Conservation (phyloP, 306 rosid genomes). For the Hippophae gyantsensis region DNA sequence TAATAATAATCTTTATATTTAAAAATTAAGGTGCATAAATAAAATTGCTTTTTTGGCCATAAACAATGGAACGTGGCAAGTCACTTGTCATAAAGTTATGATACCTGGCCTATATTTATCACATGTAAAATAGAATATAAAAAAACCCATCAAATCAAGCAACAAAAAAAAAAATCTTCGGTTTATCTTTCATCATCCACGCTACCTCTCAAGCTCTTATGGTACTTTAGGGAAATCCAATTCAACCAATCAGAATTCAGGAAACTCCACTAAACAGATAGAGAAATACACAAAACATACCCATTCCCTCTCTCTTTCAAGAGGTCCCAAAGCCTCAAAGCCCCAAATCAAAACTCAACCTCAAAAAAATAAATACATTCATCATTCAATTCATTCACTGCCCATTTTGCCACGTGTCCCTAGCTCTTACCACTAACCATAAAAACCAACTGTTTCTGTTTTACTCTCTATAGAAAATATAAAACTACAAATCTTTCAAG, state of each 20-base stretch:
- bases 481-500: constrained; percentile 7
- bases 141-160: neutral
- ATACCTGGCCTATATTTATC: too few relatives aligned
- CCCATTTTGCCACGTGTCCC: constrained; percentile 44
- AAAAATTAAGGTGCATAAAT: too few relatives aligned
- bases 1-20: too few relatives aligned
- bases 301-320: constrained; percentile 7
- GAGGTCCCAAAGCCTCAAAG: too few relatives aligned
- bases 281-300: neutral
- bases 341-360: constrained; percentile 26
- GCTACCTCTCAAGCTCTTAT: constrained; percentile 13
- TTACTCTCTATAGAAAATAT: constrained; percentile 6
- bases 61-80: too few relatives aligned
- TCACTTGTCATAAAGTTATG: too few relatives aligned
- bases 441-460: constrained; percentile 17
- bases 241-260: constrained; percentile 55
- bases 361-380: constrained; percentile 14
- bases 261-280: constrained; percentile 49
- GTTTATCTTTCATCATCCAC: constrained; percentile 44
- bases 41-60: too few relatives aligned
- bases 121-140: neutral
- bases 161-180: neutral
- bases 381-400: constrained; percentile 9
- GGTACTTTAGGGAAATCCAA: constrained; percentile 39
- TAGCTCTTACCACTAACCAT: constrained; percentile 37